Evolutionary conservation across 2,329 filamentous ascomycete genomes (phyloP).

Genomic region (Fusarium caatingaense): DNA sequence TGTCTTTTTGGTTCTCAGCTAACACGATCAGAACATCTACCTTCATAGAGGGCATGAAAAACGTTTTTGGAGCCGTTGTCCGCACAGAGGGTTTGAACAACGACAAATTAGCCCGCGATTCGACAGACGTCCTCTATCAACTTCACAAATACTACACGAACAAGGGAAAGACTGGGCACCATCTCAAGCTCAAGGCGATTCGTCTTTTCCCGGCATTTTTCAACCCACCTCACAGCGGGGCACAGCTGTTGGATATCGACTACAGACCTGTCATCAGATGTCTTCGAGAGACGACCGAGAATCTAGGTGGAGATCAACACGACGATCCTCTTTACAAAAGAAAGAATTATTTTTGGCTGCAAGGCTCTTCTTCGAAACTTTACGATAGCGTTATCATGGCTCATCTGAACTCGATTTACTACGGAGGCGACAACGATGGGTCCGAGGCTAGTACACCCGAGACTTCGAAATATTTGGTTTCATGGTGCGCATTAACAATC

Average conservation of each 20-base stretch:
- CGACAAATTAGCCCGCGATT: fast-evolving
- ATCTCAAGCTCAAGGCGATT: constrained; percentile 14
- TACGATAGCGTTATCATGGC: not conserved
- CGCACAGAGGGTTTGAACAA: not conserved
- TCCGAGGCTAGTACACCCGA: not conserved
- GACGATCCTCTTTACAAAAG: not conserved
- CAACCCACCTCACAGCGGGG: not conserved
- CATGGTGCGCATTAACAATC: constrained; percentile 6
- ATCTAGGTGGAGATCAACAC: not conserved
- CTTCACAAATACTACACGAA: constrained; percentile 5
- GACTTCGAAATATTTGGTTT: not conserved
- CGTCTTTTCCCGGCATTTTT: constrained; percentile 23
- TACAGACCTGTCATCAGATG: not conserved
- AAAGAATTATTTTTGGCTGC: constrained; percentile 8
- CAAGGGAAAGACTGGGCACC: not conserved
- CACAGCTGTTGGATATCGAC: not conserved
- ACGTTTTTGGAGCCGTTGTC: not conserved
- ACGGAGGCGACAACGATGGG: fast-evolving
- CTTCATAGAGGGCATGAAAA: constrained; percentile 8
- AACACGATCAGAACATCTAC: not conserved
- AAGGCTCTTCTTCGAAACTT: not conserved
- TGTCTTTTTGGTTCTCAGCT: fast-evolving
- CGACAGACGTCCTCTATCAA: not conserved
- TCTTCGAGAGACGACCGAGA: not conserved
- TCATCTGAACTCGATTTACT: constrained; percentile 2